Evolutionary conservation across 2,329 filamentous ascomycete species (phyloP).

Genomic region (Cercospora sojina): DNA sequence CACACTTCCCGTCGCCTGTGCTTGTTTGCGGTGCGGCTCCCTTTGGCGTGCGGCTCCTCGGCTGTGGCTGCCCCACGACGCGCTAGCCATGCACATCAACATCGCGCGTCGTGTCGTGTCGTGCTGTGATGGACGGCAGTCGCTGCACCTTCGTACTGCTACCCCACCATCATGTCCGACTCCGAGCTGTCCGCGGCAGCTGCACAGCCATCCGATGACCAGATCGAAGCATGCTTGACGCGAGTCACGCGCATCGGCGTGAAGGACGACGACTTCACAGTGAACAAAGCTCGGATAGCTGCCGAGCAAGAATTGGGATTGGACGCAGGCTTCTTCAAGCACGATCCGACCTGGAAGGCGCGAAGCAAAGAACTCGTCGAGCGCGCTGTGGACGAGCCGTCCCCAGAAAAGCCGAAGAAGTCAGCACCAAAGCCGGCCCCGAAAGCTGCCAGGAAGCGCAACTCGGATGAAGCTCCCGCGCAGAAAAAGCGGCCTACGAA

Average conservation of each 20-base stretch:
- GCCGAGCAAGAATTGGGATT: slow-evolving; percentile 55
- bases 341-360: slow-evolving; percentile 54
- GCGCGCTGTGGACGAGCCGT: slow-evolving; percentile 45
- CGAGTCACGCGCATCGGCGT: slow-evolving; percentile 44
- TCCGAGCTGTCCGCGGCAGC: slow-evolving; percentile 25
- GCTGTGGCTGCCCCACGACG: background rate
- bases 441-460: slow-evolving; percentile 34
- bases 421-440: slow-evolving; percentile 19
- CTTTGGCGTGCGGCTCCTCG: background rate
- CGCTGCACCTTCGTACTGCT: background rate
- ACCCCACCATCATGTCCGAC: slow-evolving; percentile 17
- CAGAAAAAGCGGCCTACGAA: slow-evolving; percentile 28
- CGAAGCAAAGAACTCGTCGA: slow-evolving; percentile 55
- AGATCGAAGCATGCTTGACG: slow-evolving; percentile 44
- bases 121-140: background rate
- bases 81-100: background rate
- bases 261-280: slow-evolving; percentile 53
- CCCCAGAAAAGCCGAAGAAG: slow-evolving; percentile 27
- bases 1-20: background rate
- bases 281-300: slow-evolving; percentile 56
- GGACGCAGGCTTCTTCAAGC: slow-evolving; percentile 56
- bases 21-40: background rate
- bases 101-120: background rate
- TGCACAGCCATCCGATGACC: slow-evolving; percentile 38
- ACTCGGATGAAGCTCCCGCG: slow-evolving; percentile 30